phyloP scores from a whole-genome alignment of 2,329 filamentous ascomycete species.

The Fusarium burgessii region DNA sequence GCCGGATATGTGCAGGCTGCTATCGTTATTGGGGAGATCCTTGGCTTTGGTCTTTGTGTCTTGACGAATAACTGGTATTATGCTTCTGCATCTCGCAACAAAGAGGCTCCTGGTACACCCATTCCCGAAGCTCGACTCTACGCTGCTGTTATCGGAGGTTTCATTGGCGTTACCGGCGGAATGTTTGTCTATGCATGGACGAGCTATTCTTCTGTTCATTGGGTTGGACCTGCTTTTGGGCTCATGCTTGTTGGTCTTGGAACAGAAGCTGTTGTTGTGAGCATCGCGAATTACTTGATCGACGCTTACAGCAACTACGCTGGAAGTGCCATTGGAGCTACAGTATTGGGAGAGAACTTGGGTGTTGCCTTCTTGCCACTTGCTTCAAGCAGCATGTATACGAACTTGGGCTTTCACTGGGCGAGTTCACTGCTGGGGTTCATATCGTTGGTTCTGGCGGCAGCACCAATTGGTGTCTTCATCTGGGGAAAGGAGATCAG shows the following conservation, averaged over 20 bases:
- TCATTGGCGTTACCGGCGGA: slow-evolving; percentile 19
- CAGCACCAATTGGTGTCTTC: slow-evolving; percentile 23
- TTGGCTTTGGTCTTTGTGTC: slow-evolving; percentile 19
- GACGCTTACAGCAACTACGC: slow-evolving; percentile 35
- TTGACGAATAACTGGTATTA: slow-evolving; percentile 33
- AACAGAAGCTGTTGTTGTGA: slow-evolving; percentile 23
- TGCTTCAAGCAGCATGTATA: slow-evolving; percentile 32
- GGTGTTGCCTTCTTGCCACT: slow-evolving; percentile 28
- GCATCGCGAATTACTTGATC: slow-evolving; percentile 31
- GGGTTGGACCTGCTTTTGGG: slow-evolving; percentile 22
- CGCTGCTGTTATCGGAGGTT: slow-evolving; percentile 23
- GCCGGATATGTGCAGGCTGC: slow-evolving; percentile 25
- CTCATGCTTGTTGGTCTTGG: slow-evolving; percentile 29
- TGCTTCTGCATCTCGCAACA: slow-evolving; percentile 26
- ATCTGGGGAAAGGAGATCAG: slow-evolving; percentile 34
- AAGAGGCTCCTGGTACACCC: slow-evolving; percentile 16
- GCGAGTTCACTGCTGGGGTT: slow-evolving; percentile 27
- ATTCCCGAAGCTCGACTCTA: slow-evolving; percentile 35
- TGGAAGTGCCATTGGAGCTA: slow-evolving; percentile 28
- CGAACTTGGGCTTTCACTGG: slow-evolving; percentile 33
- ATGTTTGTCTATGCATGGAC: slow-evolving; percentile 37
- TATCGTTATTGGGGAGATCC: slow-evolving; percentile 26
- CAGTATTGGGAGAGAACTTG: slow-evolving; percentile 23
- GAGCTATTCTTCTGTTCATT: slow-evolving; percentile 15
- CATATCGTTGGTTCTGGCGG: slow-evolving; percentile 21